These are phyloP conservation scores for Euphorbia peplus DNA, from an alignment of 345 rosid species.

Conservation along the genomic window DNA sequence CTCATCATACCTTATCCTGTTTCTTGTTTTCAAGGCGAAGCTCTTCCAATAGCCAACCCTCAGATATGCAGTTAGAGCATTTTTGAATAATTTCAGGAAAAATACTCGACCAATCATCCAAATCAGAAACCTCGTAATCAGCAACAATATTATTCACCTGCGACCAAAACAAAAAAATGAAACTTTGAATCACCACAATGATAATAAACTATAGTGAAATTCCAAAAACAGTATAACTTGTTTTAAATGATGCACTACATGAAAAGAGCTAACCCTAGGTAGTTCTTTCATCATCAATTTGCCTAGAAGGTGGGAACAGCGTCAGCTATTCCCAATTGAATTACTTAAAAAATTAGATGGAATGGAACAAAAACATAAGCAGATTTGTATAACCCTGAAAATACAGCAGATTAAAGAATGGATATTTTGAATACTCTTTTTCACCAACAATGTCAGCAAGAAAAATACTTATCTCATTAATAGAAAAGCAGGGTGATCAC, in stretches of 20 bases:
- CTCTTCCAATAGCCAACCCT: conserved; percentile 64
- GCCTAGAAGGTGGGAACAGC: background rate
- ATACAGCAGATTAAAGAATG: background rate
- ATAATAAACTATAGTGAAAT: background rate
- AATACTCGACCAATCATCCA: conserved; percentile 49
- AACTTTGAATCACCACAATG: conserved; percentile 14
- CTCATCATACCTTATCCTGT: conserved; percentile 40
- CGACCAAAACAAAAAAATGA: conserved; percentile 21
- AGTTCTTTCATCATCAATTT: background rate
- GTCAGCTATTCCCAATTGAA: background rate
- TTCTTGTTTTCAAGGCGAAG: conserved; percentile 42
- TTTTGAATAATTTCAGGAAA: conserved; percentile 46
- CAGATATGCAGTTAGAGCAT: conserved; percentile 52
- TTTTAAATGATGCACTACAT: background rate
- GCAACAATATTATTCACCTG: conserved; percentile 52
- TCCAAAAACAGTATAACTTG: background rate
- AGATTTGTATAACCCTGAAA: background rate
- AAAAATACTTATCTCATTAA: background rate
- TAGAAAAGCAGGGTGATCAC: background rate
- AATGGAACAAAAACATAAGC: background rate
- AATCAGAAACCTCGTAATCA: conserved; percentile 20
- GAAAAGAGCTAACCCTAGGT: background rate
- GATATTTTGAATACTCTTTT: background rate
- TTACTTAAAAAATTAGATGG: background rate
- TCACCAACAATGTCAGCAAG: background rate